Evolutionary conservation across 768 basidiomycete genomes (phyloP), one percentile per base, ranked within the genome.

Genomic region (Leccinellum luteum): DNA sequence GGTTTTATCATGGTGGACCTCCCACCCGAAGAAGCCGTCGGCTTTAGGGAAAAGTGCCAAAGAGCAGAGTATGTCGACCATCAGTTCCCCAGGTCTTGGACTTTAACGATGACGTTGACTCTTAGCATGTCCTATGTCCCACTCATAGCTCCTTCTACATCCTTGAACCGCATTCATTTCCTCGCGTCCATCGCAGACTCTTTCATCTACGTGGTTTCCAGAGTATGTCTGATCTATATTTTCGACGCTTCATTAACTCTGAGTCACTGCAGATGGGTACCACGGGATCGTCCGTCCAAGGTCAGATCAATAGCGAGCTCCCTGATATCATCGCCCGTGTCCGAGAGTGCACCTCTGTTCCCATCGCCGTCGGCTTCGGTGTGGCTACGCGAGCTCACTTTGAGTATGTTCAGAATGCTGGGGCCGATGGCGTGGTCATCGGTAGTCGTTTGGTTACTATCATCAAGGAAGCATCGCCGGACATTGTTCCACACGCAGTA

Each of bases 121-220:
- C 48, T 4, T 58, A 98, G 96, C 55, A 77, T 99, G 58, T 93
- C 95, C 43, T 99, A 96, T 68, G 88, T 99, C 14, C 97, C 97
- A 3, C 77, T 99, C 21, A 89, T 99, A 62, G 95, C 96, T 1
- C 97, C 97, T 2, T 96, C 94, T 1, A 98, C 97, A 1, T 87
- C 89, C 30, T 77, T 91, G 47, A 77, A 84, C 52, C 89, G 97
- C 41, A 92, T 98, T 68, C 85, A 89, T 64, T 97, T 97, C 76
- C 81, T 99, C 41, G 78, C 92, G 2, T 85, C 88, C 8, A 98
- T 99, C 64, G 96, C 97, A 17, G 97, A 99, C 72, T 87, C 89
- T 3, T 98, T 99, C 79, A 93, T 99, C 61, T 99, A 99, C 71
- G 86, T 99, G 48, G 95, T 98, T n/a, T 97, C 95, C 49, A 96